Conservation (phyloP, 2,329 filamentous ascomycete species). For the Aspergillus spinulosporus region DNA sequence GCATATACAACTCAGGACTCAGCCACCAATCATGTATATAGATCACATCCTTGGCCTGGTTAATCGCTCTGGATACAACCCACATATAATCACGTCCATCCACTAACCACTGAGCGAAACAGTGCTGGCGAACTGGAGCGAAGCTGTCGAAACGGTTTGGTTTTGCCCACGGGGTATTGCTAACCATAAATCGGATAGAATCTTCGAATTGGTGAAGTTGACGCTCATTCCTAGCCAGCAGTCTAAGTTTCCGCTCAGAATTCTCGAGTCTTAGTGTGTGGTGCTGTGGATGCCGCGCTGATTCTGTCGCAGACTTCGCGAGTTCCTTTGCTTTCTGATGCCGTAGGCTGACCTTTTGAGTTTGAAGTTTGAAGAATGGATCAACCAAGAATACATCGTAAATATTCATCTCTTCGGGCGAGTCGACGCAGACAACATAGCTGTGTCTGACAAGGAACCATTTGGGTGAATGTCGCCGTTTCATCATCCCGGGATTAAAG, state of each 20-base stretch:
- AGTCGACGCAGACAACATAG: conserved; percentile 97
- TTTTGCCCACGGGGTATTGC: conserved; percentile 77
- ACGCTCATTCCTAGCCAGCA: conserved; percentile 87
- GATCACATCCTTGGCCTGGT: conserved; percentile 95
- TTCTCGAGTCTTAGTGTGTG: conserved; percentile 88
- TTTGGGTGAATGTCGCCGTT: conserved; percentile 81
- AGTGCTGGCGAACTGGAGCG: conserved; percentile 80
- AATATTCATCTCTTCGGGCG: conserved; percentile 96
- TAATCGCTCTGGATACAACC: conserved; percentile 95
- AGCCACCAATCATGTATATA: conserved; percentile 99
- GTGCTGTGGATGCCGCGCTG: conserved; percentile 65
- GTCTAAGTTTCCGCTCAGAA: conserved; percentile 85
- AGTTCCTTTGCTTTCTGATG: conserved; percentile 58
- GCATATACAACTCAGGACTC: conserved; percentile 92
- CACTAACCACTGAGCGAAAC: conserved; percentile 94
- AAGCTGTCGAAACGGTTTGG: conserved; percentile 90
- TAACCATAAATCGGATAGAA: conserved; percentile 83
- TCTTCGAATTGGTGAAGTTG: conserved; percentile 90
- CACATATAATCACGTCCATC: conserved; percentile 99
- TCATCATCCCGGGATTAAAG: conserved; percentile 74
- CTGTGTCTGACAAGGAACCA: conserved; percentile 99
- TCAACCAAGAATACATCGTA: conserved; percentile 99
- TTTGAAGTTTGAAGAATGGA: conserved; percentile 76
- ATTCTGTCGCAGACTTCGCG: conserved; percentile 64
- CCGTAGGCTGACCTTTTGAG: conserved; percentile 61